Evolutionary conservation across 768 basidiomycete species (phyloP).

Genomic region (Calocera cornea): DNA sequence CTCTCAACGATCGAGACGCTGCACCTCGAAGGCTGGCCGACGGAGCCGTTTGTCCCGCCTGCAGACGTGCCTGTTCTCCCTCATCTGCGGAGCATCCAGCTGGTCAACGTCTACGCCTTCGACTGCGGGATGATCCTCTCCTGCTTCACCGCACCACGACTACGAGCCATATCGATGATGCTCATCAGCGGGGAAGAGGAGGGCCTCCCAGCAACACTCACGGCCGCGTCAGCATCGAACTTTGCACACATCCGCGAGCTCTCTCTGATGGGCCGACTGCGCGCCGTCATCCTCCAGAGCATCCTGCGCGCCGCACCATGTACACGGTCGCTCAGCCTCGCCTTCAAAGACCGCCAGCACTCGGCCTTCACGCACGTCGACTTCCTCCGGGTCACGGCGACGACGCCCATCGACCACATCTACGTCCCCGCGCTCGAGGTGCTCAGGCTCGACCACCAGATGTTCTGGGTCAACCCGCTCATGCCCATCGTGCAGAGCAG

Average conservation of each 20-base stretch:
- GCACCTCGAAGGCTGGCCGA: not conserved
- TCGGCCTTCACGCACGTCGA: conserved; percentile 2
- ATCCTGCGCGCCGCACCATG: not conserved
- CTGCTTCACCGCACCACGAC: not conserved
- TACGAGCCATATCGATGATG: not conserved
- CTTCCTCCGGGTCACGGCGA: not conserved
- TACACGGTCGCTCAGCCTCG: not conserved
- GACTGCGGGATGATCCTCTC: not conserved
- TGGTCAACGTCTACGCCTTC: not conserved
- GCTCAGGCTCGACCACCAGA: conserved; percentile 4
- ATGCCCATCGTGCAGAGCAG: not conserved
- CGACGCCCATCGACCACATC: not conserved
- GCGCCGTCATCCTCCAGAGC: not conserved
- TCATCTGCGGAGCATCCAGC: not conserved
- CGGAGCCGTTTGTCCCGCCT: not conserved
- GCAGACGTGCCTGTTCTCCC: not conserved
- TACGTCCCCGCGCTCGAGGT: not conserved
- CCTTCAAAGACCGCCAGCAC: not conserved
- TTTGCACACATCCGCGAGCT: not conserved
- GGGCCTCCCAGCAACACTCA: not conserved
- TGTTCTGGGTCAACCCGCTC: conserved; percentile 3
- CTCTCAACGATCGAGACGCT: not conserved
- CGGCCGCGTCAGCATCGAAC: not conserved
- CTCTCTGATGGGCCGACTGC: not conserved
- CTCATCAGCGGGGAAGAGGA: conserved; percentile 1